Evolutionary conservation across 2,329 filamentous ascomycete species (phyloP).

Genomic region (Fusarium luffae): DNA sequence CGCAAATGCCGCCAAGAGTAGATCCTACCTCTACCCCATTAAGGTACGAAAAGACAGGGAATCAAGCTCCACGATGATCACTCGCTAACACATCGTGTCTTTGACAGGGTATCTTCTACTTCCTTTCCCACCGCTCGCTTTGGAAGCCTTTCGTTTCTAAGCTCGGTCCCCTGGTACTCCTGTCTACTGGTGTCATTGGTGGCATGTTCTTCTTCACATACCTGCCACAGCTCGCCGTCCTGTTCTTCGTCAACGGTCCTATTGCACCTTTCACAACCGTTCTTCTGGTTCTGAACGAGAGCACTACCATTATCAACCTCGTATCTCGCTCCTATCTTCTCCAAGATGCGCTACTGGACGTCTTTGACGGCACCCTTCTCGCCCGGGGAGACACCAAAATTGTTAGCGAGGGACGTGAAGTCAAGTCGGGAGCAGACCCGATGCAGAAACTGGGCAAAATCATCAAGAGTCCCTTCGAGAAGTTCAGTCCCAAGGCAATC

Average conservation of each 20-base stretch:
- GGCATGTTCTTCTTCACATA: conserved; percentile 93
- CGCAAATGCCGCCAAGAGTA: conserved; percentile 76
- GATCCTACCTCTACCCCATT: conserved; percentile 87
- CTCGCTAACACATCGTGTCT: conserved; percentile 15
- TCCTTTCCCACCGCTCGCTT: conserved; percentile 63
- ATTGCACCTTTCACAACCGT: conserved; percentile 79
- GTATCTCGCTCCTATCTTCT: conserved; percentile 78
- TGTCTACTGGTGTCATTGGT: conserved; percentile 77
- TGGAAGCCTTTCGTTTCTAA: conserved; percentile 69
- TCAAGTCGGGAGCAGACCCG: conserved; percentile 71
- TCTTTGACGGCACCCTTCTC: conserved; percentile 81
- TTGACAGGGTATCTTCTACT: conserved; percentile 68
- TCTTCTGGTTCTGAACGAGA: conserved; percentile 73
- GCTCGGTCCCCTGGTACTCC: conserved; percentile 70
- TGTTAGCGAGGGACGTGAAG: conserved; percentile 78
- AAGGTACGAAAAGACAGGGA: conserved; percentile 59
- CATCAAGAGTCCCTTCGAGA: conserved; percentile 67
- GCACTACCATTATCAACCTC: conserved; percentile 66
- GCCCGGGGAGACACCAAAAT: conserved; percentile 65
- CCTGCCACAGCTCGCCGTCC: conserved; percentile 81
- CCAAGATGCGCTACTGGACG: conserved; percentile 85
- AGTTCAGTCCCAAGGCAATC: conserved; percentile 70
- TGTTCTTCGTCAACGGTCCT: conserved; percentile 87
- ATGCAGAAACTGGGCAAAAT: conserved; percentile 68
- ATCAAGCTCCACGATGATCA: not conserved